Evolutionary conservation across 1,139 yeast species (phyloP), one percentile per base, ranked within the genome.

Genomic region (Kurtzmaniella quercitrusa): DNA sequence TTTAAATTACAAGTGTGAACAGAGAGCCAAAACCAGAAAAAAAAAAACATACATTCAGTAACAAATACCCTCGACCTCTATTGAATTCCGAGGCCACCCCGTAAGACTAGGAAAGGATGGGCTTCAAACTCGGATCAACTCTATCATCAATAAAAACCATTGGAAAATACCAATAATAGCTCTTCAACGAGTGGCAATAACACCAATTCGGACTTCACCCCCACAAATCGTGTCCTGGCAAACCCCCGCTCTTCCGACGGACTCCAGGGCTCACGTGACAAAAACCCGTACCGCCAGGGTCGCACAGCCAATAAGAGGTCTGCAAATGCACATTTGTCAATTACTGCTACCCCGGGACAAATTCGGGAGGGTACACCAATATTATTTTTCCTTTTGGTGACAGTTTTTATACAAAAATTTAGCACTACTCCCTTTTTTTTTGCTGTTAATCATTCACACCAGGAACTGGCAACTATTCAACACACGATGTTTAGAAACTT

Each of bases 281-380:
- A 5, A 3, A 30, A 30, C 34, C 34, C 34, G 34, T 30, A 30
- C 34, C 34, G 7, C 34, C 5, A 14, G 18, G 4, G 11, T 7
- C 3, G 2, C 12, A 16, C 33, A 35, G 36, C 45, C 48, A 45
- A 45, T 45, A 23, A 36, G 5, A 38, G 17, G 23, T n/a, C 23
- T 2, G 14, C 15, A 45, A 45, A 45, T 43, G 34, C 11, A 30
- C 20, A 44, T 45, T 45, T 45, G 48, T 45, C 42, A 41, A 40
- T 17, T n/a, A 12, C 36, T 32, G 32, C 37, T 43, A 41, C 40
- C 46, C 47, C 47, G 47, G 47, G 47, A 38, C 38, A 14, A 38
- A 17, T 30, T 33, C 37, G 33, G 41, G 35, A 19, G 16, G 22
- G 15, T 19, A 18, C 8, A 16, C 7, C 16, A 30, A 5, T 34